Percentiles rank a stretch among this genome's conserved stretches.
Evolutionary conservation across 1,284 basidiomycete genomes (phyloP).

Genomic region (Fomitiporia mediterranea): DNA sequence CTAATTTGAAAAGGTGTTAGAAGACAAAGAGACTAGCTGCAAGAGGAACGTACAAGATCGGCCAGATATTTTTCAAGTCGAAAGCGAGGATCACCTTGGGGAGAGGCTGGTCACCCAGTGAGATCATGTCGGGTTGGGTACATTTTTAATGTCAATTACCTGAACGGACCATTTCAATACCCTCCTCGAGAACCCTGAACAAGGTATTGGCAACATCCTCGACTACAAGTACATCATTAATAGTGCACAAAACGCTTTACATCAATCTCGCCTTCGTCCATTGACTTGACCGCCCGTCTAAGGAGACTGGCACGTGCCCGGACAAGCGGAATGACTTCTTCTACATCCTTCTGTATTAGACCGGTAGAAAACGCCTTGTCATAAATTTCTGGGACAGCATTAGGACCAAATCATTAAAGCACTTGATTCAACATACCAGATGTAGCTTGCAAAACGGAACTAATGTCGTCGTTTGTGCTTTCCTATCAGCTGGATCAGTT

Average conservation of each 20-base stretch:
- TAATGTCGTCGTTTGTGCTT: slow-evolving; percentile 29
- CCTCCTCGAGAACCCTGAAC: slow-evolving; percentile 53
- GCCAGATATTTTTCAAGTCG: slow-evolving; percentile 80
- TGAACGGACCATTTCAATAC: slow-evolving; percentile 53
- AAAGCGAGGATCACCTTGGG: slow-evolving; percentile 51
- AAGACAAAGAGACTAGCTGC: slow-evolving; percentile 1
- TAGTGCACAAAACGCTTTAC: slow-evolving; percentile 2
- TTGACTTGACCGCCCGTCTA: slow-evolving; percentile 48
- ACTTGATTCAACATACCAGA: slow-evolving; percentile 25
- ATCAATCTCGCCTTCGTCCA: slow-evolving; percentile 36
- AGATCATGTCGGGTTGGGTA: too few relatives aligned
- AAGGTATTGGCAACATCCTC: slow-evolving; percentile 47
- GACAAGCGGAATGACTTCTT: slow-evolving; percentile 63
- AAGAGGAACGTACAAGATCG: slow-evolving; percentile 52
- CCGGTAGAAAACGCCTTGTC: slow-evolving; percentile 50
- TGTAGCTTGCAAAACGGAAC: slow-evolving; percentile 32
- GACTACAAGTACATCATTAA: slow-evolving; percentile 29
- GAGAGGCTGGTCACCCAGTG: slow-evolving; percentile 29
- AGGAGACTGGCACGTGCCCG: slow-evolving; percentile 65
- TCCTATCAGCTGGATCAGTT: slow-evolving; percentile 33
- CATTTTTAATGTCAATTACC: slow-evolving; percentile 33
- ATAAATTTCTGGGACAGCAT: slow-evolving; percentile 44
- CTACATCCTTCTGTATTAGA: slow-evolving; percentile 52
- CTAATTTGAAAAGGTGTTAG: slow-evolving; percentile 25
- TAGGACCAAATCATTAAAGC: slow-evolving; percentile 13